phyloP scores from a whole-genome alignment of 345 rosid species.

The Linum trigynum region DNA sequence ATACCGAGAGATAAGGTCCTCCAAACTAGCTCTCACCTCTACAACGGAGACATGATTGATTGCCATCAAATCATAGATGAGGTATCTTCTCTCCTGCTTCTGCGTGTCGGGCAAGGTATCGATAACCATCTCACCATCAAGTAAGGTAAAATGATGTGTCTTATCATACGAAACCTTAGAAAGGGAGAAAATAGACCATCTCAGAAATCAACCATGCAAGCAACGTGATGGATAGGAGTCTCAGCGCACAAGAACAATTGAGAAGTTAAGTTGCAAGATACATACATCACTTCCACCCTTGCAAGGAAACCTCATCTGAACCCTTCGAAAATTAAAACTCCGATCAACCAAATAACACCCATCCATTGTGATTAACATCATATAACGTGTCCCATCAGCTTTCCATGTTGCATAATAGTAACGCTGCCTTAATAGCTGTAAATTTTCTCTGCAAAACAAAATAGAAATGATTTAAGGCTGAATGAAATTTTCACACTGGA shows the following conservation, averaged over 20 bases:
- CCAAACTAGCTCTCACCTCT: conserved; percentile 48
- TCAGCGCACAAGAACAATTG: conserved; percentile 3
- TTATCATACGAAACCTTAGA: conserved; percentile 58
- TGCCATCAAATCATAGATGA: conserved; percentile 93
- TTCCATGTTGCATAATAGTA: conserved; percentile 99
- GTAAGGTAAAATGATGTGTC: conserved; percentile 78
- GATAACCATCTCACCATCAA: conserved; percentile 97
- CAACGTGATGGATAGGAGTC: neutral
- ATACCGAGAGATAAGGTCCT: neutral
- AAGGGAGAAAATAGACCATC: conserved; percentile 15
- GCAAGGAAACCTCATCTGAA: conserved; percentile 96
- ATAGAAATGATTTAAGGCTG: neutral
- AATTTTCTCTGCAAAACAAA: conserved; percentile 54
- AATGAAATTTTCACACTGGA: no score
- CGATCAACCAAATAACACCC: conserved; percentile 90
- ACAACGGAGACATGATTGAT: conserved; percentile 52
- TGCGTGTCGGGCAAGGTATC: conserved; percentile 83
- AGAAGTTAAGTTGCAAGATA: conserved; percentile 14
- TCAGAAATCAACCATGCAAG: conserved; percentile 6
- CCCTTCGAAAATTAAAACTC: conserved; percentile 77
- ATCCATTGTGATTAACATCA: conserved; percentile 86
- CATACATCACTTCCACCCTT: conserved; percentile 60
- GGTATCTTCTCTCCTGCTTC: conserved; percentile 94
- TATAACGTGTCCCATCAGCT: conserved; percentile 97
- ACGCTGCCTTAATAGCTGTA: conserved; percentile 77